Evolutionary conservation across 139 green algal species (phyloP).

Genomic region (Chloropicon primus): DNA sequence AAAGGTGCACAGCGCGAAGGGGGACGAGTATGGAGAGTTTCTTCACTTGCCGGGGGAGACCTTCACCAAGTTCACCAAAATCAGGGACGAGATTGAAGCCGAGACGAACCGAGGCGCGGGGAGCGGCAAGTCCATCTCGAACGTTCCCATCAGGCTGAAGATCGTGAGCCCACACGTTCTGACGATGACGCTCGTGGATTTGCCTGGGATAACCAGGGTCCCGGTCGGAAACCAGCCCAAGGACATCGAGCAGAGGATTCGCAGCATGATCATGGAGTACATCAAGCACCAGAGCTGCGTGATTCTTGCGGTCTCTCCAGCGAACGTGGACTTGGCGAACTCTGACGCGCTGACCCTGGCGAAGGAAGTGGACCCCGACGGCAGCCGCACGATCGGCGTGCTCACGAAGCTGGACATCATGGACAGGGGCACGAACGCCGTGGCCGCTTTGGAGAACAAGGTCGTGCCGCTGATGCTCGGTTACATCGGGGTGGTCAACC

Average conservation of each 20-base stretch:
- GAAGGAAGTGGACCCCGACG: constrained; percentile 61
- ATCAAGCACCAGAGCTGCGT: constrained; percentile 74
- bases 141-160: constrained; percentile 90
- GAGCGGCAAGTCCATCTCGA: constrained; percentile 77
- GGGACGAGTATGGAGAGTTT: constrained; percentile 88
- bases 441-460: constrained; percentile 56
- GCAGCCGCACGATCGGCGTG: constrained; percentile 43
- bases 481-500: constrained; percentile 56
- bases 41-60: constrained; percentile 58
- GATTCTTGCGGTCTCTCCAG: constrained; percentile 87
- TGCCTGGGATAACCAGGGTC: constrained; percentile 90
- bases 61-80: constrained; percentile 67
- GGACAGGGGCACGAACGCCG: constrained; percentile 87
- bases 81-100: constrained; percentile 66
- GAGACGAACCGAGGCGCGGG: constrained; percentile 84
- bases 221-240: constrained; percentile 92
- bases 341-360: constrained; percentile 88
- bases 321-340: constrained; percentile 89
- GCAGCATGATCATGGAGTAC: constrained; percentile 75
- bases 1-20: constrained; percentile 2
- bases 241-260: constrained; percentile 83
- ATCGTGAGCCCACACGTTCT: constrained; percentile 81
- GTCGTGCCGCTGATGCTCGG: constrained; percentile 82
- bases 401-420: constrained; percentile 98
- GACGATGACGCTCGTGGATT: constrained; percentile 96